Conservation (phyloP, 805 yeast genomes). For the Yamadazyma ubonensis region DNA sequence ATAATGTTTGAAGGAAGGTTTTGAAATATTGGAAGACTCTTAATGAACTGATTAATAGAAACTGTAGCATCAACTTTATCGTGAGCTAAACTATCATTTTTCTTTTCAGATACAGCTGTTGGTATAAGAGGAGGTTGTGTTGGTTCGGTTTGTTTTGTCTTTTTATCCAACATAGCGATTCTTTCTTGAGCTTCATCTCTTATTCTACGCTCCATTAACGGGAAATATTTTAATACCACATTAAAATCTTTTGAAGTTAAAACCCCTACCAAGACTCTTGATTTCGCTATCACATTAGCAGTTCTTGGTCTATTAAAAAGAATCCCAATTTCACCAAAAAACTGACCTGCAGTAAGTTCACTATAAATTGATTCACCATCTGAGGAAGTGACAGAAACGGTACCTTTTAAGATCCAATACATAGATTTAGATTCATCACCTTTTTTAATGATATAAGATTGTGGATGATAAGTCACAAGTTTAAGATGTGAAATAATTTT, state of each 20-base stretch:
- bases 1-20: constrained; percentile 56
- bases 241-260: constrained; percentile 63
- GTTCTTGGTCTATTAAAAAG: constrained; percentile 74
- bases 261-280: constrained; percentile 66
- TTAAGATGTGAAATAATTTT: constrained; percentile 58
- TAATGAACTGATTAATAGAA: constrained; percentile 56
- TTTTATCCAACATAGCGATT: constrained; percentile 61
- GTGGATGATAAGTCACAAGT: constrained; percentile 63
- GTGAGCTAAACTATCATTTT: not conserved
- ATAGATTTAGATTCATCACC: constrained; percentile 75
- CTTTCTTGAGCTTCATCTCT: constrained; percentile 81
- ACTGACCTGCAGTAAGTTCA: constrained; percentile 64
- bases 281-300: constrained; percentile 72
- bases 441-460: constrained; percentile 63
- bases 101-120: not conserved
- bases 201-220: constrained; percentile 63
- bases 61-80: constrained; percentile 52
- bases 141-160: constrained; percentile 39
- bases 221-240: constrained; percentile 59
- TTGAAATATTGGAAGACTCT: constrained; percentile 57
- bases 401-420: constrained; percentile 78
- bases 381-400: constrained; percentile 71
- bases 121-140: constrained; percentile 1
- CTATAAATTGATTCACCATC: constrained; percentile 78
- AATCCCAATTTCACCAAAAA: constrained; percentile 80